Percentiles rank a stretch among this genome's conserved stretches.
These are phyloP conservation scores for Vachellia pachyceras DNA, from an alignment of 306 rosid species.

Conservation along the genomic window DNA sequence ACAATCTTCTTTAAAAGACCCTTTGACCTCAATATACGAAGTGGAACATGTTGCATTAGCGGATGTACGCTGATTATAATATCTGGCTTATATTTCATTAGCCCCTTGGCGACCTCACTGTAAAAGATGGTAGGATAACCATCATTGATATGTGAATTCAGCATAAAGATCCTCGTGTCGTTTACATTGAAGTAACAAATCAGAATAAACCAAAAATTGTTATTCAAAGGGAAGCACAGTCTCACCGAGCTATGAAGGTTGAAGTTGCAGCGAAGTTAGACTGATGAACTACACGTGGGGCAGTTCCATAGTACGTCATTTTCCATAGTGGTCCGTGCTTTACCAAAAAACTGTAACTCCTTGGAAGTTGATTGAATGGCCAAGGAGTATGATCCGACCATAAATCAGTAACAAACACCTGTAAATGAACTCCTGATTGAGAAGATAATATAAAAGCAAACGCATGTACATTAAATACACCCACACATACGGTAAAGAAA, in stretches of 20 bases:
- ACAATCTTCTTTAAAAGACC: conserved; percentile 92
- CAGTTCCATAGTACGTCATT: conserved; percentile 69
- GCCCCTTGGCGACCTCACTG: conserved; percentile 81
- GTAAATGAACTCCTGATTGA: conserved; percentile 24
- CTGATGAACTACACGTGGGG: conserved; percentile 74
- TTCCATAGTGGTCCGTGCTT: conserved; percentile 77
- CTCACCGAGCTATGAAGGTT: conserved; percentile 75
- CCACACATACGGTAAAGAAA: not conserved
- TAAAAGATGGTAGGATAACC: conserved; percentile 2
- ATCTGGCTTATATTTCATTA: conserved; percentile 98
- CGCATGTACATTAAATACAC: not conserved
- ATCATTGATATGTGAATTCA: not conserved
- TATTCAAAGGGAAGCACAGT: conserved; percentile 10
- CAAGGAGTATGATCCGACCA: conserved; percentile 87
- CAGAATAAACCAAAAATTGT: not conserved
- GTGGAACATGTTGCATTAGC: conserved; percentile 97
- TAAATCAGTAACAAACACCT: conserved; percentile 80
- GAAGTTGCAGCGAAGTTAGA: conserved; percentile 78
- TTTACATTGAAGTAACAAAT: not conserved
- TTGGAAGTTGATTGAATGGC: conserved; percentile 82
- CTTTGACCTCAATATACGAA: conserved; percentile 83
- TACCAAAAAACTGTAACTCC: conserved; percentile 81
- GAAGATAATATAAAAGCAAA: not conserved
- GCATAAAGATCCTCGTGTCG: not conserved
- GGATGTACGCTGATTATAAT: conserved; percentile 98